These are phyloP conservation scores for Didymella sp. DNA, from an alignment of 2,329 filamentous ascomycete genomes.

Conservation along the genomic window DNA sequence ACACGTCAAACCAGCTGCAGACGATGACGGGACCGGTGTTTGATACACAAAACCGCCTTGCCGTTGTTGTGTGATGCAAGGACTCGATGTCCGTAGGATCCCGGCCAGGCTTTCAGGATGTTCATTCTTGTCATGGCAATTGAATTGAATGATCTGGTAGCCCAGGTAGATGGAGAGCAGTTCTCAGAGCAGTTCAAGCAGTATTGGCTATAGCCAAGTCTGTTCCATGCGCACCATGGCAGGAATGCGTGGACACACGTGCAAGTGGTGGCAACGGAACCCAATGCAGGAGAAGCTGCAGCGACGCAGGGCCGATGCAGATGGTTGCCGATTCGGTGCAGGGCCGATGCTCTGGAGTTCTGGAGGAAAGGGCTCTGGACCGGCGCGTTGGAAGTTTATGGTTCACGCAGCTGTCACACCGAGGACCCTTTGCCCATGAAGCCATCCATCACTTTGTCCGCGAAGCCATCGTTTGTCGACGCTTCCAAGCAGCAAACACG, in stretches of 20 bases:
- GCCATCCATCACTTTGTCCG: no score
- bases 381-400: background rate
- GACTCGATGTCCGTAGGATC: background rate
- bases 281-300: slow-evolving; percentile 17
- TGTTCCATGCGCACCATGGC: background rate
- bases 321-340: slow-evolving; percentile 6
- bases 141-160: background rate
- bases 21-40: slow-evolving; percentile 11
- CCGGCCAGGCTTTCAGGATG: background rate
- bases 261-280: background rate
- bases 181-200: background rate
- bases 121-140: background rate
- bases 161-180: background rate
- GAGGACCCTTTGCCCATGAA: background rate
- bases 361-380: slow-evolving; percentile 6
- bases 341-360: slow-evolving; percentile 3
- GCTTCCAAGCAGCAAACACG: background rate
- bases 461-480: background rate
- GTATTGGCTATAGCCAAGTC: background rate
- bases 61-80: slow-evolving; percentile 12
- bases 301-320: slow-evolving; percentile 12
- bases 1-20: background rate
- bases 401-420: slow-evolving; percentile 7
- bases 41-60: slow-evolving; percentile 9
- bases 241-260: background rate